A percentile compares a stretch with the other conserved stretches of the same genome.
phyloP scores from a whole-genome alignment of 768 basidiomycete species.

The Tulasnella sp. region DNA sequence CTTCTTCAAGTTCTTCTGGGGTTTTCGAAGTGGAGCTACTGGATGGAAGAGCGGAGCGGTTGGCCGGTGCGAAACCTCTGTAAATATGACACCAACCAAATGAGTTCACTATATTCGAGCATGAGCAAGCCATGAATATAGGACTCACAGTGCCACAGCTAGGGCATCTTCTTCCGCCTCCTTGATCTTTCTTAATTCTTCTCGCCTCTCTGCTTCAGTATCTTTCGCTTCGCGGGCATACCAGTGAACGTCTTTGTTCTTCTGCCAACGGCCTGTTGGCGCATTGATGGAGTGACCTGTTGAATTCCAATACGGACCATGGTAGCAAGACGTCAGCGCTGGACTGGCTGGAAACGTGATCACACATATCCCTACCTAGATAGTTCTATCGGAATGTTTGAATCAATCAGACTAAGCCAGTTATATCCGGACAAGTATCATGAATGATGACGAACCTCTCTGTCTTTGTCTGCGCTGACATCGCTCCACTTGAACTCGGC shows the following conservation, averaged over 20 bases:
- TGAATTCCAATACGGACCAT: neutral
- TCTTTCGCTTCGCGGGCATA: constrained; percentile 56
- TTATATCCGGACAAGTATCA: neutral
- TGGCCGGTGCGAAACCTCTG: constrained; percentile 59
- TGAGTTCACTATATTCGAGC: neutral
- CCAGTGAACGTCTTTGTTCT: constrained; percentile 96
- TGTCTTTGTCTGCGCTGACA: constrained; percentile 84
- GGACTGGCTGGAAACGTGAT: no score
- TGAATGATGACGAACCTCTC: constrained; percentile 47
- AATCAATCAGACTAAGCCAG: no score
- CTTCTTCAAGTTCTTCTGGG: constrained; percentile 23
- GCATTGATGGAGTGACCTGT: constrained; percentile 85
- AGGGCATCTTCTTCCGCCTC: constrained; percentile 85
- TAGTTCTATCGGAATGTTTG: constrained; percentile 55
- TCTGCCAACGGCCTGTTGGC: constrained; percentile 93
- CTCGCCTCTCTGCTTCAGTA: constrained; percentile 40
- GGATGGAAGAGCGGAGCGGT: constrained; percentile 10
- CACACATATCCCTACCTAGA: constrained; percentile 30
- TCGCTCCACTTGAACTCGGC: constrained; percentile 89
- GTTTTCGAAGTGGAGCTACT: constrained; percentile 3
- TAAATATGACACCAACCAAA: neutral
- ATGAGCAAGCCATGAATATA: neutral
- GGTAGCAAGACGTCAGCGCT: neutral
- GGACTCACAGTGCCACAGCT: constrained; percentile 57
- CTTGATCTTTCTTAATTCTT: constrained; percentile 75